phyloP scores from a whole-genome alignment of 2,329 filamentous ascomycete species.

The Penicillium sp. region DNA sequence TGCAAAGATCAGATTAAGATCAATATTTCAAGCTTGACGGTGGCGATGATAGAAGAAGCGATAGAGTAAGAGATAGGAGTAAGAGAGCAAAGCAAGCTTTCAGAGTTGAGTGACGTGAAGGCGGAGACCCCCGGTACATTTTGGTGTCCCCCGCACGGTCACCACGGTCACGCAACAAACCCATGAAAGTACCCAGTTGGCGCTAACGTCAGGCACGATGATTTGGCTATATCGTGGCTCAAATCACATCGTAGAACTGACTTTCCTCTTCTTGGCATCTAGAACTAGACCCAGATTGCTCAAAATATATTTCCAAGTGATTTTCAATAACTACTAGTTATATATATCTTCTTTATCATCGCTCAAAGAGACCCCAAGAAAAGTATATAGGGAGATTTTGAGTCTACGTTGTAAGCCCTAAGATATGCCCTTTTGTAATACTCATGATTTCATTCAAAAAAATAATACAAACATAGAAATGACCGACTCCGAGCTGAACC shows the following conservation, averaged over 20 bases:
- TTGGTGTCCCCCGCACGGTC: slow-evolving; percentile 7
- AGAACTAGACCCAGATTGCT: neutral
- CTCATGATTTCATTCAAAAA: slow-evolving; percentile 2
- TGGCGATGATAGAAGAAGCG: neutral
- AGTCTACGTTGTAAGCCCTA: neutral
- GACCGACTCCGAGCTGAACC: slow-evolving; percentile 17
- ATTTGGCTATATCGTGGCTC: neutral
- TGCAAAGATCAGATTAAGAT: neutral
- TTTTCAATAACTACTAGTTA: too few species aligned
- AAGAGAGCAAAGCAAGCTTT: slow-evolving; percentile 6
- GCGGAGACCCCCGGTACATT: slow-evolving; percentile 18
- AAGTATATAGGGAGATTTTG: neutral
- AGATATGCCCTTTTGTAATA: neutral
- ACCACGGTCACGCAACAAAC: neutral
- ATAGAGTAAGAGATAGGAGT: neutral
- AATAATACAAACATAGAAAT: slow-evolving; percentile 11
- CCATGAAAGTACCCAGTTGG: neutral
- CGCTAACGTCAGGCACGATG: slow-evolving; percentile 22
- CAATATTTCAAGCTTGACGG: neutral
- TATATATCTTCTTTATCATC: neutral
- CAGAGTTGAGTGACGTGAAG: slow-evolving; percentile 13
- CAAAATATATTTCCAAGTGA: neutral
- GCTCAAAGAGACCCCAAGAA: neutral
- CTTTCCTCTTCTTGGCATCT: neutral
- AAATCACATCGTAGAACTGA: neutral